A percentile compares a stretch with the other conserved stretches of the same genome.
These are phyloP conservation scores for Trichaptum fuscoviolaceum DNA, from an alignment of 768 basidiomycete genomes.

Conservation along the genomic window DNA sequence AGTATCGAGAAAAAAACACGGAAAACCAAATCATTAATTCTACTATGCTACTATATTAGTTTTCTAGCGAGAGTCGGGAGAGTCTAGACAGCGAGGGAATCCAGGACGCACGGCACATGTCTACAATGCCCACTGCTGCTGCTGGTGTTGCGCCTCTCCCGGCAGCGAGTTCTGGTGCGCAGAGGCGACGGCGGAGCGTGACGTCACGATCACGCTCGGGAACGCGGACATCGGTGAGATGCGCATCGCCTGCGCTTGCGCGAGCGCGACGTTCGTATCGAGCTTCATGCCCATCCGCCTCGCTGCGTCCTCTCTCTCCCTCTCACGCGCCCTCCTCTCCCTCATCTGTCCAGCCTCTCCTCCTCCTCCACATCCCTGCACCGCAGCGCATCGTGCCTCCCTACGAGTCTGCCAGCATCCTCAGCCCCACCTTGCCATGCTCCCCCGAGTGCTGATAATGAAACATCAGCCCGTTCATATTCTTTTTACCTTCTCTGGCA, in stretches of 20 bases:
- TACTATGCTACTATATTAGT: too few relatives aligned
- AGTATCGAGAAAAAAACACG: too few relatives aligned
- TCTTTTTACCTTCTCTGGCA: conserved; percentile 90
- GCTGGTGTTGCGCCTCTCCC: too few relatives aligned
- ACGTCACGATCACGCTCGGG: conserved; percentile 3
- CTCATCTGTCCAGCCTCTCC: background rate
- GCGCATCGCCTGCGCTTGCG: background rate
- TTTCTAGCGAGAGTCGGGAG: too few relatives aligned
- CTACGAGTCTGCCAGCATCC: conserved; percentile 75
- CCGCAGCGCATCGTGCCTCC: conserved; percentile 49
- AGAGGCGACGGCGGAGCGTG: conserved; percentile 9
- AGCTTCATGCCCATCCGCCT: background rate
- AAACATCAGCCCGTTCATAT: conserved; percentile 96
- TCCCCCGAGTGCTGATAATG: conserved; percentile 97
- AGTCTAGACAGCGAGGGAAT: too few relatives aligned
- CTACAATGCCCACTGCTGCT: background rate
- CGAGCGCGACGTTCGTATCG: background rate
- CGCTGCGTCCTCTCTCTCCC: background rate
- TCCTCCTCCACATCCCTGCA: conserved; percentile 7
- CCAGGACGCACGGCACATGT: too few relatives aligned
- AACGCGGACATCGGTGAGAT: background rate
- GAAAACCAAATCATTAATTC: too few relatives aligned
- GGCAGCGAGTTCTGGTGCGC: conserved; percentile 22
- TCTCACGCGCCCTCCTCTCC: background rate
- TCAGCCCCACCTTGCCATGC: conserved; percentile 86